Evolutionary conservation across 495 filamentous ascomycete genomes (phyloP).

Genomic region (Neurospora sp.): DNA sequence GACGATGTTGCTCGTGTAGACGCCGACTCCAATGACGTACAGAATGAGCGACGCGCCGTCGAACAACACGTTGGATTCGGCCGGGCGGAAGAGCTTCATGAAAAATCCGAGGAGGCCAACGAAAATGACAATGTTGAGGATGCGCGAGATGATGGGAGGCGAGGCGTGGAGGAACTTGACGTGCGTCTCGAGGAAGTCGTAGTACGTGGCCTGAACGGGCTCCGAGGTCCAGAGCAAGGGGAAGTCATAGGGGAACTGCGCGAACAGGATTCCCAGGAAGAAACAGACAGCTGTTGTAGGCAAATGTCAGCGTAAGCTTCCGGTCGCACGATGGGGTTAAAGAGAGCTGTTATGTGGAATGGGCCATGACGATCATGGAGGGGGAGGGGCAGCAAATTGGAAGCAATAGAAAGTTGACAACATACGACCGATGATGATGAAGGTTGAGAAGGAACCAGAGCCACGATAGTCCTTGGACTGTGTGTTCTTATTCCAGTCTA

Average conservation of each 20-base stretch:
- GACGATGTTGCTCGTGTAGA: slow-evolving; percentile 91
- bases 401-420: slow-evolving; percentile 7
- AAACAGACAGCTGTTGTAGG: slow-evolving; percentile 65
- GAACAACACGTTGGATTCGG: slow-evolving; percentile 90
- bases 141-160: slow-evolving; percentile 80
- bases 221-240: slow-evolving; percentile 82
- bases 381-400: background rate
- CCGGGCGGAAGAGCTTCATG: slow-evolving; percentile 83
- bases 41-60: slow-evolving; percentile 86
- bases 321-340: background rate
- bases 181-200: slow-evolving; percentile 73
- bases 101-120: slow-evolving; percentile 85
- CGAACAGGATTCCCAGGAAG: slow-evolving; percentile 97
- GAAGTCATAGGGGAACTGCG: slow-evolving; percentile 94
- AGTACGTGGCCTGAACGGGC: slow-evolving; percentile 52
- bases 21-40: slow-evolving; percentile 81
- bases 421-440: slow-evolving; percentile 90
- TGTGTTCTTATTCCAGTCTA: slow-evolving; percentile 40
- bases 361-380: background rate
- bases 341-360: background rate
- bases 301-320: slow-evolving; percentile 3
- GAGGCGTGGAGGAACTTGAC: slow-evolving; percentile 76
- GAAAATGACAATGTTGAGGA: slow-evolving; percentile 85
- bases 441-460: slow-evolving; percentile 68
- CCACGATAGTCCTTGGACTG: slow-evolving; percentile 39